Conservation (phyloP, 2,329 filamentous ascomycete species). For the Colletotrichum plurivorum region DNA sequence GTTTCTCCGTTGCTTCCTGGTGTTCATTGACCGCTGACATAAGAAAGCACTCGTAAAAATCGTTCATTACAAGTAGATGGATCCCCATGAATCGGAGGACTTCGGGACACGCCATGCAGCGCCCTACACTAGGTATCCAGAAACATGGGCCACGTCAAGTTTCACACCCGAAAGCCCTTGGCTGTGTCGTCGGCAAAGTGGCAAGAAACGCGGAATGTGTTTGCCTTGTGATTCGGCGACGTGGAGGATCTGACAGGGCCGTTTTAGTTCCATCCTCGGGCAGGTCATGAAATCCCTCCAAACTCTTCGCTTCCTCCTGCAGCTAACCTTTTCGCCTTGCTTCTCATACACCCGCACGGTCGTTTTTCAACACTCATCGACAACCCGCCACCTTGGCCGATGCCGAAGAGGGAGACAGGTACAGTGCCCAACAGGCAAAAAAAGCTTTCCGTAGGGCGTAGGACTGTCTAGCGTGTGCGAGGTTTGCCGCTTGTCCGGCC, state of each 20-base stretch:
- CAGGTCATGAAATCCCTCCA: slow-evolving; percentile 36
- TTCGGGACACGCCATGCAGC: too few species aligned
- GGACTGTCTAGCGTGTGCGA: slow-evolving; percentile 28
- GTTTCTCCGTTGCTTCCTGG: too few species aligned
- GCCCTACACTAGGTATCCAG: not conserved
- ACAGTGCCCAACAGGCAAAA: slow-evolving; percentile 14
- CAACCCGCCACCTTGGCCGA: slow-evolving; percentile 25
- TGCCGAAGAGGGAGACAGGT: slow-evolving; percentile 16
- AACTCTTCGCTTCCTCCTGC: slow-evolving; percentile 2
- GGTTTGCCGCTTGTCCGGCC: slow-evolving; percentile 25
- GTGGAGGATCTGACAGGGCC: slow-evolving; percentile 8
- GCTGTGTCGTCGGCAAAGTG: slow-evolving; percentile 11
- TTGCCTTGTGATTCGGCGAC: not conserved
- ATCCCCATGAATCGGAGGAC: too few species aligned
- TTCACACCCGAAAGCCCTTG: slow-evolving; percentile 28
- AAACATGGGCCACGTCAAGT: slow-evolving; percentile 26
- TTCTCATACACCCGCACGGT: slow-evolving; percentile 35
- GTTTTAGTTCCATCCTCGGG: slow-evolving; percentile 39
- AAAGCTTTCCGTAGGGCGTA: not conserved
- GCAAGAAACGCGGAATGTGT: slow-evolving; percentile 5
- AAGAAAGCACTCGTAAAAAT: too few species aligned
- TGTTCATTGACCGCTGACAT: too few species aligned
- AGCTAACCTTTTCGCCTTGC: not conserved
- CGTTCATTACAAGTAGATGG: too few species aligned
- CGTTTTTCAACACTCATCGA: slow-evolving; percentile 8